phyloP scores from a whole-genome alignment of 495 filamentous ascomycete genomes.

The Opeltia flavorubescens region DNA sequence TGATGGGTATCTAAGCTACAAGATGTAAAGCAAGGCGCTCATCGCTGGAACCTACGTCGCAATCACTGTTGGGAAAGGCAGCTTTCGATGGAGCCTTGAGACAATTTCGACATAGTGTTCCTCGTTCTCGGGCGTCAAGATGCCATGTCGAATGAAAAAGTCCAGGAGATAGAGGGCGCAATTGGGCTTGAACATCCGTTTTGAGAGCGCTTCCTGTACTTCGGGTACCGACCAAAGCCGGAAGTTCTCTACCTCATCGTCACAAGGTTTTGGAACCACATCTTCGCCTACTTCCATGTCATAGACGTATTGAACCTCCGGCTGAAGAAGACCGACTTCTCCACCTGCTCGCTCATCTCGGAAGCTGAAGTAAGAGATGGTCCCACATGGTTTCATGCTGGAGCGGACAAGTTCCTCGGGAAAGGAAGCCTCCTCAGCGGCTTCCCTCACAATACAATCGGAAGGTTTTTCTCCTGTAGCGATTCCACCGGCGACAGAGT shows the following conservation, averaged over 20 bases:
- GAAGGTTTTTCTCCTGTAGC: constrained; percentile 60
- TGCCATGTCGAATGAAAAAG: constrained; percentile 80
- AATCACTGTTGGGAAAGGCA: constrained; percentile 58
- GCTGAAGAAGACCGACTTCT: constrained; percentile 76
- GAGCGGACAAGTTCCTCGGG: constrained; percentile 52
- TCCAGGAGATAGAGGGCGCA: constrained; percentile 72
- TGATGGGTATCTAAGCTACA: not conserved
- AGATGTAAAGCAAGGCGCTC: not conserved
- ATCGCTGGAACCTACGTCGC: not conserved
- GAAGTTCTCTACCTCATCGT: constrained; percentile 83
- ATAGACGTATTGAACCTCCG: constrained; percentile 84
- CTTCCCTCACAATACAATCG: constrained; percentile 73
- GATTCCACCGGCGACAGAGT: constrained; percentile 85
- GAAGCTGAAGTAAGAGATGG: constrained; percentile 73
- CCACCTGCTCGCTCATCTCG: constrained; percentile 67
- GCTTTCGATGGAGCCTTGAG: constrained; percentile 57
- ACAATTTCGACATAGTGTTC: constrained; percentile 65
- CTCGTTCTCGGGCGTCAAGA: constrained; percentile 73
- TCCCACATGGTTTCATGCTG: constrained; percentile 43
- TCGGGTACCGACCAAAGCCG: constrained; percentile 59
- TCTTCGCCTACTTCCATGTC: constrained; percentile 65
- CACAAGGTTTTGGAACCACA: constrained; percentile 57
- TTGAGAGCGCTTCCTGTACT: constrained; percentile 52
- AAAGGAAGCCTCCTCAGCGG: constrained; percentile 79
- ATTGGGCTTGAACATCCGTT: constrained; percentile 85